These are phyloP conservation scores for Arthrobotrys musiformis DNA, from an alignment of 2,329 filamentous ascomycete species.

Conservation along the genomic window DNA sequence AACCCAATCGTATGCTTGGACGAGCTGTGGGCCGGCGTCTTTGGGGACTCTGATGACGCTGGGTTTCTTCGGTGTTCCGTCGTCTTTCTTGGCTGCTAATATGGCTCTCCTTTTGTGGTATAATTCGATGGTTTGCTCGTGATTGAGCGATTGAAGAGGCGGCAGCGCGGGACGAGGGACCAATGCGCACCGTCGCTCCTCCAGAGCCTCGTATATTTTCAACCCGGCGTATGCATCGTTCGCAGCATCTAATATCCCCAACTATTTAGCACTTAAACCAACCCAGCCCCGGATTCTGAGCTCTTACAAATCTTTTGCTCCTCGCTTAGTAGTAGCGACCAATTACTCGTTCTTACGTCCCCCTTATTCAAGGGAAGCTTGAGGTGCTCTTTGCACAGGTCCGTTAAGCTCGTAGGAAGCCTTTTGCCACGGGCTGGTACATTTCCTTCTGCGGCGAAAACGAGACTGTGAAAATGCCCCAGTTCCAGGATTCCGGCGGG, in stretches of 20 bases:
- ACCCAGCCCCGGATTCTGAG: slow-evolving; percentile 28
- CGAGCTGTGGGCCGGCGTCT: slow-evolving; percentile 49
- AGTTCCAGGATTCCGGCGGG: slow-evolving; percentile 79
- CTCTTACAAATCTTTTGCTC: slow-evolving; percentile 77
- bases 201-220: slow-evolving; percentile 77
- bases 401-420: slow-evolving; percentile 72
- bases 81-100: slow-evolving; percentile 9
- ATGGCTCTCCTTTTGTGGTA: slow-evolving; percentile 58
- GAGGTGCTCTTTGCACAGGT: slow-evolving; percentile 76
- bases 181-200: slow-evolving; percentile 74
- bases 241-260: slow-evolving; percentile 71
- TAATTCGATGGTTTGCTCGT: slow-evolving; percentile 62
- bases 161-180: slow-evolving; percentile 78
- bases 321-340: slow-evolving; percentile 72
- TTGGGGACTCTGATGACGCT: slow-evolving; percentile 42
- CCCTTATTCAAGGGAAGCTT: slow-evolving; percentile 81
- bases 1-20: slow-evolving; percentile 59
- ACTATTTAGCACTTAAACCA: slow-evolving; percentile 59
- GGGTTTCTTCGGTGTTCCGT: slow-evolving; percentile 29
- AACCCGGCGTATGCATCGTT: slow-evolving; percentile 84
- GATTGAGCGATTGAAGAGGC: slow-evolving; percentile 73
- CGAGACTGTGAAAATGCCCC: slow-evolving; percentile 81
- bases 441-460: slow-evolving; percentile 70
- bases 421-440: slow-evolving; percentile 72
- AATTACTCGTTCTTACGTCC: slow-evolving; percentile 77